A percentile compares a stretch with the other conserved stretches of the same genome.
phyloP scores from a whole-genome alignment of 306 rosid genomes.

The Rosa lucieae region DNA sequence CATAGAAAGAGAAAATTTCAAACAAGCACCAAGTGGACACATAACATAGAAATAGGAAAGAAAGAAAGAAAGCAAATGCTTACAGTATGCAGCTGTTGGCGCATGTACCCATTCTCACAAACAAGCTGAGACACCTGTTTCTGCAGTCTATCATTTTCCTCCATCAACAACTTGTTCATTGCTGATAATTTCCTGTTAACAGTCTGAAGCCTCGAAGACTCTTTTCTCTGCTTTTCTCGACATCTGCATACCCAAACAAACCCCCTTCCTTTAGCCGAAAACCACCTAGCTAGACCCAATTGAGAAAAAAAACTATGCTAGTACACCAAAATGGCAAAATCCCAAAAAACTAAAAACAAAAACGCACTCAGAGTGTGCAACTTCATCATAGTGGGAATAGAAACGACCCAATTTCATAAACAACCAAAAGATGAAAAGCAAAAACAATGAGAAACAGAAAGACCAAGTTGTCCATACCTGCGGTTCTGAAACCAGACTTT shows the following conservation, averaged over 20 bases:
- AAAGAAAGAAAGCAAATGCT: slow-evolving; percentile 25
- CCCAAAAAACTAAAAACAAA: neutral
- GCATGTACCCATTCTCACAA: slow-evolving; percentile 90
- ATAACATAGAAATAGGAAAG: neutral
- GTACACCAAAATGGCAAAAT: neutral
- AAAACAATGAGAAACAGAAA: neutral
- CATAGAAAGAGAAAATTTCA: neutral
- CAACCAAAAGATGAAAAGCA: neutral
- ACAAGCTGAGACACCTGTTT: slow-evolving; percentile 97
- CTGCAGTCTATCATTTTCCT: slow-evolving; percentile 97
- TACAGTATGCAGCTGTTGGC: slow-evolving; percentile 88
- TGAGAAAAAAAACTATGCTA: neutral
- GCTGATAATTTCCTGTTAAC: slow-evolving; percentile 85
- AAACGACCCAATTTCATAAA: neutral
- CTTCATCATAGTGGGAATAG: neutral
- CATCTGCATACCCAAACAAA: slow-evolving; percentile 55
- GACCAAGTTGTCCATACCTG: slow-evolving; percentile 38
- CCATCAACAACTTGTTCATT: slow-evolving; percentile 96
- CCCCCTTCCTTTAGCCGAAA: slow-evolving; percentile 4
- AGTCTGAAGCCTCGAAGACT: slow-evolving; percentile 87
- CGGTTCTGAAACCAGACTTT: slow-evolving; percentile 99
- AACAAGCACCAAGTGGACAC: neutral
- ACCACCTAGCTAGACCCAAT: neutral
- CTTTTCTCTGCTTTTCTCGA: slow-evolving; percentile 97
- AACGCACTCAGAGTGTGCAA: neutral